Conservation (phyloP, 2,329 filamentous ascomycete genomes). For the Trichophyton benhamiae region DNA sequence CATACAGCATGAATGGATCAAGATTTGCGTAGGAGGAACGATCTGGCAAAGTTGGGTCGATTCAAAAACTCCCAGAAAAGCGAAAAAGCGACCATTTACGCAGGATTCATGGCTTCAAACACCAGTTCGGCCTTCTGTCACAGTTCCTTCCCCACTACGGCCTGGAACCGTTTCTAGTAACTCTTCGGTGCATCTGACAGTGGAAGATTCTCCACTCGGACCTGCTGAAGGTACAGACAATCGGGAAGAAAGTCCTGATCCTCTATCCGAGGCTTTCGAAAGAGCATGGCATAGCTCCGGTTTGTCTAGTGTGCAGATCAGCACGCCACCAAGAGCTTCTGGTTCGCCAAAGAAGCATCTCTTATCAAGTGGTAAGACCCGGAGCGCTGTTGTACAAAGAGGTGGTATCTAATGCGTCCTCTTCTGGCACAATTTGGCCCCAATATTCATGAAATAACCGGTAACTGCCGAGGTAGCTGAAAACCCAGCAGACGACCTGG, state of each 20-base stretch:
- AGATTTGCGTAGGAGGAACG: slow-evolving; percentile 5
- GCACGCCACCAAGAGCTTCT: slow-evolving; percentile 9
- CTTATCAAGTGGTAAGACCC: neutral
- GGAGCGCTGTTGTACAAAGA: neutral
- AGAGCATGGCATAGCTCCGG: slow-evolving; percentile 9
- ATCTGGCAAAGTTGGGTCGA: neutral
- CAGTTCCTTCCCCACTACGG: neutral
- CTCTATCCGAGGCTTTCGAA: slow-evolving; percentile 13
- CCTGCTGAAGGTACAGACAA: neutral
- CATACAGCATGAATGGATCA: slow-evolving; percentile 11
- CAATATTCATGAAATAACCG: neutral
- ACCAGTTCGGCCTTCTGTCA: neutral
- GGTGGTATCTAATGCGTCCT: neutral
- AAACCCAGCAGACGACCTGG: too few species aligned
- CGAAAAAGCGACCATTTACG: neutral
- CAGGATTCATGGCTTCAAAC: neutral
- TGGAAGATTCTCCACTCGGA: neutral
- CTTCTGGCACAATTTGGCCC: neutral
- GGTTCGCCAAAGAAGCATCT: neutral
- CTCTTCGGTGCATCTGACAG: neutral
- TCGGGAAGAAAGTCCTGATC: slow-evolving; percentile 12
- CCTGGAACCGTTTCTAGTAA: too few species aligned
- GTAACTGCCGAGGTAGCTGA: too few species aligned
- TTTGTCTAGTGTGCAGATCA: slow-evolving; percentile 15
- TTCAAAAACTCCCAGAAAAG: slow-evolving; percentile 3